phyloP scores from a whole-genome alignment of 1,284 basidiomycete species.

The Apiotrichum domesticum region DNA sequence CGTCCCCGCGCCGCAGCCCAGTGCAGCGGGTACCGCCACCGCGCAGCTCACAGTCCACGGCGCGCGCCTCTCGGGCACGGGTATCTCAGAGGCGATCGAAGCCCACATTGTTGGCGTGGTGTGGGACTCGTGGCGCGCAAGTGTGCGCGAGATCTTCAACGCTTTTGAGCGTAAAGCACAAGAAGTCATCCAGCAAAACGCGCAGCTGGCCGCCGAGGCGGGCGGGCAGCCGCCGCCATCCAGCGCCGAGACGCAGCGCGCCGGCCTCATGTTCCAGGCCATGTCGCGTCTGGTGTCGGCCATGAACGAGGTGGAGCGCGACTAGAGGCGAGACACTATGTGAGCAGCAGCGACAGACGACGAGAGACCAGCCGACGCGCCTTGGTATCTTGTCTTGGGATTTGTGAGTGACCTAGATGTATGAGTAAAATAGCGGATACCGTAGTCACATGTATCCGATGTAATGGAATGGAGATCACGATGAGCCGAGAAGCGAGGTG shows the following conservation, averaged over 20 bases:
- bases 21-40: constrained; percentile 32
- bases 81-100: constrained; percentile 45
- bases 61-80: constrained; percentile 40
- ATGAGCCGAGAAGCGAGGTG: too few species aligned
- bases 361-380: too few species aligned
- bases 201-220: constrained; percentile 10
- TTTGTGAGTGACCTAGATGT: too few species aligned
- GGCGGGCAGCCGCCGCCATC: constrained; percentile 11
- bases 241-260: constrained; percentile 41
- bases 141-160: constrained; percentile 42
- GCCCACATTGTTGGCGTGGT: constrained; percentile 46
- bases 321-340: constrained; percentile 3
- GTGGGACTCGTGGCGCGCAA: constrained; percentile 46
- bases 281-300: constrained; percentile 42
- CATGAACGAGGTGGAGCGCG: constrained; percentile 45
- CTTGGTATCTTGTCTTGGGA: too few species aligned
- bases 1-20: constrained; percentile 32
- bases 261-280: constrained; percentile 45
- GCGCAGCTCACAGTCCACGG: constrained; percentile 43
- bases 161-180: constrained; percentile 41
- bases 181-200: constrained; percentile 38
- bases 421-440: too few species aligned
- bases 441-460: too few species aligned
- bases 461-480: too few species aligned
- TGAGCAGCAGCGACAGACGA: too few species aligned